Conservation (phyloP, 345 rosid genomes). For the Citrus inodora region DNA sequence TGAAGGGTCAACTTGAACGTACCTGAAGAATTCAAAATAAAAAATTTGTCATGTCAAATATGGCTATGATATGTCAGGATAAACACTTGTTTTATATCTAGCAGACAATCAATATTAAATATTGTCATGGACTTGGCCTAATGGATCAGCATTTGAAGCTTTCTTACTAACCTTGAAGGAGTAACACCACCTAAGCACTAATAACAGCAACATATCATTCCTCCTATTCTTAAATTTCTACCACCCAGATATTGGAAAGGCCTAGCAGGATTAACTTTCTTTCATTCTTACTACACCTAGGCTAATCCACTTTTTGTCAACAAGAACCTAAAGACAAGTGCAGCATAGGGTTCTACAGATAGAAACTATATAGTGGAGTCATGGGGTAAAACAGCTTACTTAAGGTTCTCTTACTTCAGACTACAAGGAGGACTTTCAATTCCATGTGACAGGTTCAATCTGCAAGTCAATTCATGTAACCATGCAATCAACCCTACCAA, state of each 20-base stretch:
- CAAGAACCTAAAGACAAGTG: not conserved
- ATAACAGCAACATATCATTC: not conserved
- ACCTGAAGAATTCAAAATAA: constrained; percentile 30
- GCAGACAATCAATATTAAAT: not conserved
- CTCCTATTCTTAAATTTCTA: not conserved
- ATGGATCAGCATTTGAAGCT: not conserved
- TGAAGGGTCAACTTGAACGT: constrained; percentile 62
- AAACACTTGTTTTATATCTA: not conserved
- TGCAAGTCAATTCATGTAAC: not conserved
- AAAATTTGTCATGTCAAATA: not conserved
- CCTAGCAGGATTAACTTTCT: not conserved
- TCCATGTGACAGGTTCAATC: not conserved
- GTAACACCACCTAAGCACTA: not conserved
- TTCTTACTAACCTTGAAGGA: not conserved
- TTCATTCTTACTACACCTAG: not conserved
- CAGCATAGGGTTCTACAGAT: not conserved
- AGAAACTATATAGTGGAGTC: not conserved
- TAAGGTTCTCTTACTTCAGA: not conserved
- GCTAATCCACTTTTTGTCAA: not conserved
- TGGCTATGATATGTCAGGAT: not conserved
- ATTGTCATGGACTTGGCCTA: not conserved
- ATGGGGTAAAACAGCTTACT: not conserved
- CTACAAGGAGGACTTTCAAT: not conserved
- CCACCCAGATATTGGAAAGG: not conserved
- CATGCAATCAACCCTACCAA: not conserved